These are phyloP conservation scores for Oxytropis ochrocephala DNA, from an alignment of 306 rosid genomes.

Conservation along the genomic window DNA sequence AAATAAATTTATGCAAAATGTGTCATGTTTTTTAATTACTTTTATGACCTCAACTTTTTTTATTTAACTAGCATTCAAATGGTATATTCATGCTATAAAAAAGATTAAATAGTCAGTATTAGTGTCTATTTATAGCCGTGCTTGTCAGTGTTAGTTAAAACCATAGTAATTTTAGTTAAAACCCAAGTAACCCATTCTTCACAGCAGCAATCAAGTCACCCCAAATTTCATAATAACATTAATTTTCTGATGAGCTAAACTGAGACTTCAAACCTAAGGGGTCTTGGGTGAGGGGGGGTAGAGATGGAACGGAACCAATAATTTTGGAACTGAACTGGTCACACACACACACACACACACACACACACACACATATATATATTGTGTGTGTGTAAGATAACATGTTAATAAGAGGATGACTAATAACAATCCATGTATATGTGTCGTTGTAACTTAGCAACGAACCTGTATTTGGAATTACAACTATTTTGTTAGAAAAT, in stretches of 20 bases:
- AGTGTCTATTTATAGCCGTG: not conserved
- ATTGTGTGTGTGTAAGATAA: no score
- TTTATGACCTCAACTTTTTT: not conserved
- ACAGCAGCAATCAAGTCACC: not conserved
- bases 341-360: no score
- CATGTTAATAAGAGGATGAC: no score
- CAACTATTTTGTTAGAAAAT: no score
- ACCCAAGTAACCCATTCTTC: not conserved
- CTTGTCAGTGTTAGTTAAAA: no score
- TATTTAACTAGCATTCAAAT: conserved; percentile 4
- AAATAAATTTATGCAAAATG: not conserved
- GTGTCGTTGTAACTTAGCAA: not conserved
- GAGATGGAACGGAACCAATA: no score
- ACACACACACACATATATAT: no score
- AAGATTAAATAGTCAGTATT: not conserved
- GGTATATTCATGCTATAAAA: not conserved
- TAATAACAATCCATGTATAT: no score
- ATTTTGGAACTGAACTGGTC: no score
- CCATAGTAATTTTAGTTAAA: not conserved
- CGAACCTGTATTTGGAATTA: not conserved
- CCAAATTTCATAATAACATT: not conserved
- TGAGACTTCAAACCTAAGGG: no score
- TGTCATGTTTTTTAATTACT: not conserved
- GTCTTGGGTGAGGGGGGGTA: no score
- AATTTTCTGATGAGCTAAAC: not conserved